A percentile compares a stretch with the other conserved stretches of the same genome.
Conservation (phyloP, 1,284 basidiomycete genomes). For the Mycosarcoma maydis region DNA sequence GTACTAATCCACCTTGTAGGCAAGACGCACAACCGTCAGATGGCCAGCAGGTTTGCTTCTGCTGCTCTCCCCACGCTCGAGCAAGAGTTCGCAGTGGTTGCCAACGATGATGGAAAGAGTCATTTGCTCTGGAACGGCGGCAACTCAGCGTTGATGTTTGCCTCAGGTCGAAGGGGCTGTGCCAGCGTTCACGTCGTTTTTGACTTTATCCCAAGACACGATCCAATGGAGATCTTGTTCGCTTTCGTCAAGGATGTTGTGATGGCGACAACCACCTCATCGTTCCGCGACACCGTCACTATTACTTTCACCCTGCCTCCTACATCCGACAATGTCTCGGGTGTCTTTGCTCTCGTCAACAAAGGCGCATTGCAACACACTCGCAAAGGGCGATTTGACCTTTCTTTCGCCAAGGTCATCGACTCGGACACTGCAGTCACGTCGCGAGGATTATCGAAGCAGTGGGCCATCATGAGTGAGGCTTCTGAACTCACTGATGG, state of each 20-base stretch:
- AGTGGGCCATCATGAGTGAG: slow-evolving; percentile 63
- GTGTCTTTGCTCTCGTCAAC: slow-evolving; percentile 62
- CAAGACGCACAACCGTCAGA: slow-evolving; percentile 45
- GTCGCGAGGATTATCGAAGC: slow-evolving; percentile 51
- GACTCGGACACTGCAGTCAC: slow-evolving; percentile 46
- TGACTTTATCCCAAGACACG: slow-evolving; percentile 54
- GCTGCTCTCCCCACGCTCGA: slow-evolving; percentile 42
- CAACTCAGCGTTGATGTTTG: slow-evolving; percentile 59
- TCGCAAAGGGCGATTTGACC: slow-evolving; percentile 58
- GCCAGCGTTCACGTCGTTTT: slow-evolving; percentile 55
- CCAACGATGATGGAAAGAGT: slow-evolving; percentile 41
- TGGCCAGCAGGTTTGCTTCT: slow-evolving; percentile 41
- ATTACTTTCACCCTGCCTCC: slow-evolving; percentile 57
- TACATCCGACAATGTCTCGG: slow-evolving; percentile 42
- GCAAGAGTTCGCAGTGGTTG: slow-evolving; percentile 55
- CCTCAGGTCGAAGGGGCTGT: slow-evolving; percentile 60
- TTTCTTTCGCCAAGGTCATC: slow-evolving; percentile 60
- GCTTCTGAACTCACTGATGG: slow-evolving; percentile 58
- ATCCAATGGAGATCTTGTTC: slow-evolving; percentile 51
- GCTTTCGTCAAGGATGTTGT: slow-evolving; percentile 44
- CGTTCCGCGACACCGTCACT: slow-evolving; percentile 50
- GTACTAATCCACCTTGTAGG: slow-evolving; percentile 52
- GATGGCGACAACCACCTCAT: slow-evolving; percentile 37
- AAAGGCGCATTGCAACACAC: slow-evolving; percentile 53
- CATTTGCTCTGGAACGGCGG: slow-evolving; percentile 63